These are phyloP conservation scores for Nannochloris sp. DNA, from an alignment of 139 green algal species.

Conservation along the genomic window DNA sequence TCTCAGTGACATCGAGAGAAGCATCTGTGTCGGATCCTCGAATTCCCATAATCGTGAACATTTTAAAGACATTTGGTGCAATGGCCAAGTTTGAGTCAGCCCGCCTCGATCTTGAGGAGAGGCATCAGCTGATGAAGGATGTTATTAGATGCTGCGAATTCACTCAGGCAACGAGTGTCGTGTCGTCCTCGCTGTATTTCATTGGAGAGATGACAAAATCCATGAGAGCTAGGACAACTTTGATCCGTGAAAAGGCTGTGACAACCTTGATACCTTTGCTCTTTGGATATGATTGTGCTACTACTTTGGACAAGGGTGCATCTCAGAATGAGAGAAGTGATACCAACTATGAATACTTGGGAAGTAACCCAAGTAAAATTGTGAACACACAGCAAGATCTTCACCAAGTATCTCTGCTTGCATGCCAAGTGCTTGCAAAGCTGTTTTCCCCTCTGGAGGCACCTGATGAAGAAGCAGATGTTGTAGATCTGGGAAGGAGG, in stretches of 20 bases:
- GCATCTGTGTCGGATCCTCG: slow-evolving; percentile 25
- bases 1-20: slow-evolving; percentile 50
- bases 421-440: neutral
- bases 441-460: neutral
- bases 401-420: neutral
- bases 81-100: slow-evolving; percentile 50
- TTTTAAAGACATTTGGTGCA: slow-evolving; percentile 54
- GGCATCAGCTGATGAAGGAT: slow-evolving; percentile 16
- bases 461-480: neutral
- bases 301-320: slow-evolving; percentile 11
- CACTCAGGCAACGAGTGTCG: slow-evolving; percentile 41
- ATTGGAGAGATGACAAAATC: slow-evolving; percentile 42
- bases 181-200: slow-evolving; percentile 65
- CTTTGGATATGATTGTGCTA: slow-evolving; percentile 67
- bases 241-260: slow-evolving; percentile 53
- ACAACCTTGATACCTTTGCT: slow-evolving; percentile 65
- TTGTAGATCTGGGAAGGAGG: slow-evolving; percentile 7
- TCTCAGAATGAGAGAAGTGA: neutral
- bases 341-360: slow-evolving; percentile 12
- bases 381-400: no score
- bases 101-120: slow-evolving; percentile 30
- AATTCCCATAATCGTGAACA: slow-evolving; percentile 44
- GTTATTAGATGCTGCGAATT: slow-evolving; percentile 47
- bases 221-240: slow-evolving; percentile 40
- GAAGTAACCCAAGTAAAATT: no score